Evolutionary conservation across 139 green algal genomes (phyloP), one percentile per base, ranked within the genome.

Genomic region (Zygnema circumcarinatum): DNA sequence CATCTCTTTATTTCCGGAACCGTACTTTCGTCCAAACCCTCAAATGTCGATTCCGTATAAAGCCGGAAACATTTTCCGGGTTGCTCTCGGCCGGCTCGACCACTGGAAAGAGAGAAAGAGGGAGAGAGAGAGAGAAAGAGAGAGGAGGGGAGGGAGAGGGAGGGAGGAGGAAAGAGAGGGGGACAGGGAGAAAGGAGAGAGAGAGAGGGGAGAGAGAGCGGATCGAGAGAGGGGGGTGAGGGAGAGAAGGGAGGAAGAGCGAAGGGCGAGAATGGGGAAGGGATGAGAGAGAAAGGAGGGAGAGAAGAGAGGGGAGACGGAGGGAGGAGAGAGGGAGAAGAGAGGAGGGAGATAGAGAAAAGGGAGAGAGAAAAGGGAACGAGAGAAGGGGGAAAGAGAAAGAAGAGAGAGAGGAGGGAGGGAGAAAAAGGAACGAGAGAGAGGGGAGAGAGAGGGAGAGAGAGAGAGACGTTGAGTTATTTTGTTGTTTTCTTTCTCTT

Each of bases 31-130:
- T 47, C 79, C 88, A 93, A 67, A 31, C 39, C 83, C 11, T 87
- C 25, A 75, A 93, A 93, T 0, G 76, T 62, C n/a, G 0, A 68
- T 88, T 98, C 96, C 0, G 95, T 97, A 94, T 96, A 99, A 75
- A 99, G 92, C 21, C 97, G 94, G 89, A 95, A 98, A 1, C 94
- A 95, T 78, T 96, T 96, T 53, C 96, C 96, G n/a, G 94, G 93
- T 0, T 86, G 94, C 87, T 98, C 95, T 94, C 16, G 96, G 93
- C 85, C 87, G 3, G 87, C 87, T 36, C 96, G 90, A 1, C 97
- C 96, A 11, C 95, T 94, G 0, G 20, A 33, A 84, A 2, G 39
- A 78, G 33, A 87, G 33, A 80, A 41, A 29, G 69, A 39, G 7
- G 33, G 69, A 52, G 69, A 78, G 39, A 83, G 39, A 33, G 39